These are phyloP conservation scores for Ceratocystis diversiconidia DNA, from an alignment of 2,329 filamentous ascomycete species.

Conservation along the genomic window DNA sequence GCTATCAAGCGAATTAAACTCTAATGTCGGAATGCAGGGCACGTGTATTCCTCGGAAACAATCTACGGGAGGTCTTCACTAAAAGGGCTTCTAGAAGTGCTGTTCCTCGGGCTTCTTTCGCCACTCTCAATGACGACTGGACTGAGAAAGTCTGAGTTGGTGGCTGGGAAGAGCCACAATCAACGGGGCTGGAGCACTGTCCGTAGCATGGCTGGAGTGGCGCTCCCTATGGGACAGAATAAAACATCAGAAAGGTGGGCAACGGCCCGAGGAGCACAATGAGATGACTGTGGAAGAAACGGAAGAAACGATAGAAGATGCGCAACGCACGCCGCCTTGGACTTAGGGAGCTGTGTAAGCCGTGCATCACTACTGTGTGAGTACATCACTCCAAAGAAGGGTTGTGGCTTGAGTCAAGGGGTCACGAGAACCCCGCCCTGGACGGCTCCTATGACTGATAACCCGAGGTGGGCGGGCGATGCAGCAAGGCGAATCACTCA, in stretches of 20 bases:
- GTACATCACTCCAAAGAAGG: too few relatives aligned
- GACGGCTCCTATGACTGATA: neutral
- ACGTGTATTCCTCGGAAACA: too few relatives aligned
- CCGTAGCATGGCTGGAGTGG: neutral
- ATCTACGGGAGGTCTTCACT: neutral
- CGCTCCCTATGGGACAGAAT: too few relatives aligned
- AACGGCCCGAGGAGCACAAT: neutral
- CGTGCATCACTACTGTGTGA: too few relatives aligned
- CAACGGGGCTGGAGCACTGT: neutral
- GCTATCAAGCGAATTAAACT: too few relatives aligned
- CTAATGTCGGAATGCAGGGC: too few relatives aligned
- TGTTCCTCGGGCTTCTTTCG: neutral
- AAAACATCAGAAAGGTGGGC: neutral
- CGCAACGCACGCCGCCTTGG: too few relatives aligned
- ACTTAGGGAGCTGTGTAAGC: too few relatives aligned
- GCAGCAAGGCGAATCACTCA: neutral
- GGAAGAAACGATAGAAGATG: neutral
- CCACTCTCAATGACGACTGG: neutral
- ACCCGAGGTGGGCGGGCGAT: neutral
- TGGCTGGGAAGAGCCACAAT: slow-evolving; percentile 3
- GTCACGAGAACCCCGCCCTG: too few relatives aligned
- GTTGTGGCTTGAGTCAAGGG: too few relatives aligned
- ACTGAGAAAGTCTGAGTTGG: neutral
- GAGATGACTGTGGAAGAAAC: neutral
- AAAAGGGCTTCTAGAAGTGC: neutral